Evolutionary conservation across 805 yeast species (phyloP).

Genomic region (Kregervanrija pseudodelftensis): DNA sequence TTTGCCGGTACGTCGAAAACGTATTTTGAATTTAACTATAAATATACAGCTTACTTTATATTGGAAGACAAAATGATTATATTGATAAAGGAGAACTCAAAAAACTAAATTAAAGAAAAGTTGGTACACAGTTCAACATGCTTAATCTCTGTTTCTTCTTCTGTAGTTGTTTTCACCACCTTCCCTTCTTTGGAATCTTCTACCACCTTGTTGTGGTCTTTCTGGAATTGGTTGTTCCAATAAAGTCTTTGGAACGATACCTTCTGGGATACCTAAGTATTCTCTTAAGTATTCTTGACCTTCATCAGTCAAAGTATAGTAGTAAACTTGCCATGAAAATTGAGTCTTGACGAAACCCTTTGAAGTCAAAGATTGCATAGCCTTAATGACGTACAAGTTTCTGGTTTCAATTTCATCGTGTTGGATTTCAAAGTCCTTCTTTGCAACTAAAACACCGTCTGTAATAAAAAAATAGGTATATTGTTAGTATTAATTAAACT

Average conservation of each 20-base stretch:
- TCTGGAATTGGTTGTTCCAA: constrained; percentile 90
- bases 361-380: constrained; percentile 97
- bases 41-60: no score
- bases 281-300: constrained; percentile 98
- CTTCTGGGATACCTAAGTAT: constrained; percentile 97
- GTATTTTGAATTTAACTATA: no score
- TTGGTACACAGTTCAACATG: constrained; percentile 6
- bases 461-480: constrained; percentile 13
- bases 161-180: constrained; percentile 47
- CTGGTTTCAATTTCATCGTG: constrained; percentile 98
- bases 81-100: no score
- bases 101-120: not conserved
- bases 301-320: constrained; percentile 99
- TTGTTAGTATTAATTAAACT: no score
- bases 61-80: not conserved
- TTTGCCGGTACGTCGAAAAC: no score
- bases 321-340: constrained; percentile 99
- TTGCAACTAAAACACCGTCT: constrained; percentile 99
- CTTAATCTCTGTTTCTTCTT: constrained; percentile 46
- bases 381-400: constrained; percentile 97
- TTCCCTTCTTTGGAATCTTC: constrained; percentile 48
- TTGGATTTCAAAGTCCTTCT: constrained; percentile 96
- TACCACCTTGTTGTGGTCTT: constrained; percentile 36
- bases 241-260: constrained; percentile 97
- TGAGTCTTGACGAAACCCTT: constrained; percentile 99